Evolutionary conservation across 2,329 filamentous ascomycete species (phyloP), one percentile per base, ranked within the genome.

Genomic region (Phyllosticta citrichinensis): DNA sequence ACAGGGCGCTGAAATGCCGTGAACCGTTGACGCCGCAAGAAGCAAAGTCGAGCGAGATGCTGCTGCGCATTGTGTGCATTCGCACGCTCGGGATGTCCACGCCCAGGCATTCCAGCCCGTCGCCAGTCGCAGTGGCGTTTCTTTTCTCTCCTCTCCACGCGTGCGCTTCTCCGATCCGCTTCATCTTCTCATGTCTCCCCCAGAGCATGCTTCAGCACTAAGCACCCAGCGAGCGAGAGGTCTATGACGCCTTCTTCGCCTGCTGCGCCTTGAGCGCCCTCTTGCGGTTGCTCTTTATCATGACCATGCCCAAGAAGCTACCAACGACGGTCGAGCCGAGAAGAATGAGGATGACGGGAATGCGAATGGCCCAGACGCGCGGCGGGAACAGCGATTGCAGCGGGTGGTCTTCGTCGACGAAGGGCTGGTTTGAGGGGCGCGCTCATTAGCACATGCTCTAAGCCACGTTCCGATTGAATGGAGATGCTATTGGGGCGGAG

Each of bases 271-370:
- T 99, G 67, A 91, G 87, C 3, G 91, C 91, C 85, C 94, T 97
- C 85, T 97, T 97, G 75, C 88, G 83, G 81, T 97, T 97, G 82
- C 93, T 97, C 75, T 90, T 86, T 79, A 99, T 97, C 94, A 99
- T 99, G 71, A 99, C 93, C 72, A 96, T 87, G 70, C 89, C 88
- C 67, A 99, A 82, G 81, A 99, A 99, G 63, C 91, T 95, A 65
- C 94, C 94, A 64, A 99, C 93, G 63, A 99, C 91, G 63, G 94
- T 91, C 63, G 87, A 92, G 65, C 88, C 92, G 66, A 99, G 82
- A 55, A 99, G 86, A 65, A 97, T 87, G 67, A 99, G 86, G 74
- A 99, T 96, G 69, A 99, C 93, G 68, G 94, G 94, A 71, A 99
- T 94, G 75, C 94, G 92, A 74, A 99, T 96, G 63, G 94, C 94